Evolutionary conservation across 129 eudicot species (phyloP).

Genomic region (Arctium minus): DNA sequence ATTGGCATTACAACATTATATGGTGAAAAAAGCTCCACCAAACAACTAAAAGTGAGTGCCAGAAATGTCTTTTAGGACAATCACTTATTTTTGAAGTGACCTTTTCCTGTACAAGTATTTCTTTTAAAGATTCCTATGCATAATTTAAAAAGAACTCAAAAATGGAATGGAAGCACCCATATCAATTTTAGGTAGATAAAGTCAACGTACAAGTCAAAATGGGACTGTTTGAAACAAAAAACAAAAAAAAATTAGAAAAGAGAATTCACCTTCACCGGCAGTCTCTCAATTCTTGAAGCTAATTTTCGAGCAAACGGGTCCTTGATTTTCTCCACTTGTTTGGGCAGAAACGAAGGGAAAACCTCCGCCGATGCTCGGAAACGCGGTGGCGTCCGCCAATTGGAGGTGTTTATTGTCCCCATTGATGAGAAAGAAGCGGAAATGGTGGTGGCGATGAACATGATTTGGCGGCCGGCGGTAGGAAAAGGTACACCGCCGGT

Average conservation of each 20-base stretch:
- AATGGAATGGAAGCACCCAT: background rate
- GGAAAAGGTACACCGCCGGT: background rate
- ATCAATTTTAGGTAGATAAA: background rate
- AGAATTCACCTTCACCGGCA: constrained; percentile 58
- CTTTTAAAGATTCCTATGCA: background rate
- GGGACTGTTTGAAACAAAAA: background rate
- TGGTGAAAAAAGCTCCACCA: background rate
- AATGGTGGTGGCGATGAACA: constrained; percentile 24
- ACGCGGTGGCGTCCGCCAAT: constrained; percentile 19
- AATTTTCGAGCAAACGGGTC: constrained; percentile 67
- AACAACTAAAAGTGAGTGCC: background rate
- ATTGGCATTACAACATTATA: background rate
- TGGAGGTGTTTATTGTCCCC: background rate
- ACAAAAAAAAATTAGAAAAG: background rate
- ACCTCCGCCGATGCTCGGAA: constrained; percentile 33
- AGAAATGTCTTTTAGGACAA: background rate
- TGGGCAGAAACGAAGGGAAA: constrained; percentile 76
- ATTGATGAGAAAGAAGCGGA: constrained; percentile 19
- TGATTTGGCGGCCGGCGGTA: background rate
- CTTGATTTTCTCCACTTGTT: constrained; percentile 49
- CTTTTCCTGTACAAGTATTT: background rate
- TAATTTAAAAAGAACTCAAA: background rate
- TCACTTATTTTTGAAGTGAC: background rate
- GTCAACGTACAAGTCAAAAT: background rate
- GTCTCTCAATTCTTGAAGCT: constrained; percentile 70